Evolutionary conservation across 306 rosid genomes (phyloP), one percentile per base, ranked within the genome.

Genomic region (Vicia sativa): DNA sequence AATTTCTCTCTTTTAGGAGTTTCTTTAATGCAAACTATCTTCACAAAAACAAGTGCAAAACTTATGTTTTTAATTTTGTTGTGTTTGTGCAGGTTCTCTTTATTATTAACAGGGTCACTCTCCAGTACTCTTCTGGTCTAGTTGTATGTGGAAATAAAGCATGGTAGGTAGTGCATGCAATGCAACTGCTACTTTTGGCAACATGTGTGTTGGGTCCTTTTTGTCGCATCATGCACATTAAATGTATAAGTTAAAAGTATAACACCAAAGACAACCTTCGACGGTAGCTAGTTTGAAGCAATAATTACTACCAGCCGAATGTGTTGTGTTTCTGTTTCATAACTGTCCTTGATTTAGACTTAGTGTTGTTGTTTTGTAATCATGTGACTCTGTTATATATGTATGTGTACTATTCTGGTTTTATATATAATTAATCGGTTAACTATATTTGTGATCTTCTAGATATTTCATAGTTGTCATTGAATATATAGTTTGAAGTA

Each of bases 51-150:
- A 21, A 21, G 23, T 21, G 23, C 23, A 21, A 21, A 2, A 21
- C 2, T 21, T 21, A 21, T 21, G 23, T 21, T 21, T 21, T 21
- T n/a, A n/a, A n/a, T n/a, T n/a, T n/a, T n/a, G n/a, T 29, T 31
- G 8, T 31, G 35, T 6, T 70, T 66, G 41, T 59, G 67, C 90
- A 91, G 97, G 97, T 53, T 91, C 97, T 21, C 95, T 91, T 62
- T 91, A 91, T 74, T 91, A 91, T 82, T 91, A 80, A 80, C 69
- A 10, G 35, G 18, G 6, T 55, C 18, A 12, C 49, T 6, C 58
- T 9, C 16, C n/a, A 50, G 29, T 34, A 14, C 9, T 78, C 31
- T 61, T 45, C 7, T 31, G 35, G 35, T 28, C 29, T 55, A 73
- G 23, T 38, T 70, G 29, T 52, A 6, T 50, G 29, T 11, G 77